Percentiles rank a stretch among this genome's conserved stretches.
phyloP scores from a whole-genome alignment of 768 basidiomycete genomes.

The Mycena indigotica region DNA sequence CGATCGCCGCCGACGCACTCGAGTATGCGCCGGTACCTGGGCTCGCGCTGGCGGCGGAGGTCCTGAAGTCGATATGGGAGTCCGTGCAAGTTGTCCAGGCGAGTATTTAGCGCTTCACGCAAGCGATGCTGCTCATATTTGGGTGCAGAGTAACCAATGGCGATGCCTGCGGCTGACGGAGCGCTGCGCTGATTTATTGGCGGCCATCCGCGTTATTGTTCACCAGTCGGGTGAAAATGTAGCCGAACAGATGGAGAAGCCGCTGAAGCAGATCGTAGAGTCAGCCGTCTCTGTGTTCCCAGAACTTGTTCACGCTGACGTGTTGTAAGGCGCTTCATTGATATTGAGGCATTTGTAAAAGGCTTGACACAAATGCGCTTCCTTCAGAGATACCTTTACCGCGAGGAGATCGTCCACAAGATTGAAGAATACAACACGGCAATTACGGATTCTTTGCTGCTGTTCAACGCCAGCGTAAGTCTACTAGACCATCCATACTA shows the following conservation, averaged over 20 bases:
- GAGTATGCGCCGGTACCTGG: slow-evolving; percentile 4
- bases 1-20: slow-evolving; percentile 2
- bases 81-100: slow-evolving; percentile 2
- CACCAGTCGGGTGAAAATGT: slow-evolving; percentile 57
- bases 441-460: not conserved
- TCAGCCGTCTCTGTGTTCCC: slow-evolving; percentile 28
- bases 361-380: not conserved
- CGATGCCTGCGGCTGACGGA: slow-evolving; percentile 72
- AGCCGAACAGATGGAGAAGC: slow-evolving; percentile 48
- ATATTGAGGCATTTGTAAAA: not conserved
- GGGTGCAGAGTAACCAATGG: slow-evolving; percentile 71
- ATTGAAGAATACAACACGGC: not conserved
- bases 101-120: not conserved
- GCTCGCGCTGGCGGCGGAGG: slow-evolving; percentile 7
- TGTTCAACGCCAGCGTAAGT: not conserved
- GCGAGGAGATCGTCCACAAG: not conserved
- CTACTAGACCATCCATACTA: not conserved
- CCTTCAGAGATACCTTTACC: not conserved
- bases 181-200: slow-evolving; percentile 68
- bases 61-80: slow-evolving; percentile 15
- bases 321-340: not conserved
- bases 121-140: not conserved
- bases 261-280: slow-evolving; percentile 55
- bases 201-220: slow-evolving; percentile 66
- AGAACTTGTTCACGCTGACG: slow-evolving; percentile 35